These are phyloP conservation scores for Suhomyces kunorum DNA, from an alignment of 1,139 yeast genomes.

Conservation along the genomic window DNA sequence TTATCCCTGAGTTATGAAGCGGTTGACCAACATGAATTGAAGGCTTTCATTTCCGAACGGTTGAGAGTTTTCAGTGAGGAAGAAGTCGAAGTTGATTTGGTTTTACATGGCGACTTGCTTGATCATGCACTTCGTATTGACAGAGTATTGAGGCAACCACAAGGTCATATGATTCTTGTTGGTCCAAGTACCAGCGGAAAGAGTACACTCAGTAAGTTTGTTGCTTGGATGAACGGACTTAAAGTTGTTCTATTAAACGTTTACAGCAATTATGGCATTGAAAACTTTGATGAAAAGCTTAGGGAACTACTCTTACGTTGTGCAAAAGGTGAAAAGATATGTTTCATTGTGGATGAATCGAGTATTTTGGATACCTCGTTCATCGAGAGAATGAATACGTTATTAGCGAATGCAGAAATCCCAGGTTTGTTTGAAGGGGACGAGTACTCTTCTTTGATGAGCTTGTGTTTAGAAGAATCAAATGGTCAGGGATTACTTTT, in stretches of 20 bases:
- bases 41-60: conserved; percentile 61
- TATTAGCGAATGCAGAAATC: conserved; percentile 87
- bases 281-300: conserved; percentile 68
- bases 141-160: conserved; percentile 79
- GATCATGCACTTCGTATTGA: conserved; percentile 81
- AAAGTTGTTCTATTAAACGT: conserved; percentile 61
- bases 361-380: conserved; percentile 75
- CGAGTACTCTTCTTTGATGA: conserved; percentile 56
- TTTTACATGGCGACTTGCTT: conserved; percentile 69
- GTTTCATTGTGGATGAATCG: conserved; percentile 82
- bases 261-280: conserved; percentile 52
- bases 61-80: conserved; percentile 76
- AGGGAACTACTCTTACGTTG: conserved; percentile 51
- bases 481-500: conserved; percentile 61
- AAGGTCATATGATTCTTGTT: conserved; percentile 87
- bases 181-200: conserved; percentile 88
- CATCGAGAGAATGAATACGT: conserved; percentile 87
- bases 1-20: conserved; percentile 62
- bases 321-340: conserved; percentile 59
- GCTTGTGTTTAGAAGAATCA: conserved; percentile 59
- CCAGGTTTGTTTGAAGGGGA: conserved; percentile 90
- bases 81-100: conserved; percentile 61
- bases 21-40: conserved; percentile 51
- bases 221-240: conserved; percentile 88
- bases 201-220: conserved; percentile 74